Evolutionary conservation across 495 filamentous ascomycete genomes (phyloP), one percentile per base, ranked within the genome.

Genomic region (Podospora conica): DNA sequence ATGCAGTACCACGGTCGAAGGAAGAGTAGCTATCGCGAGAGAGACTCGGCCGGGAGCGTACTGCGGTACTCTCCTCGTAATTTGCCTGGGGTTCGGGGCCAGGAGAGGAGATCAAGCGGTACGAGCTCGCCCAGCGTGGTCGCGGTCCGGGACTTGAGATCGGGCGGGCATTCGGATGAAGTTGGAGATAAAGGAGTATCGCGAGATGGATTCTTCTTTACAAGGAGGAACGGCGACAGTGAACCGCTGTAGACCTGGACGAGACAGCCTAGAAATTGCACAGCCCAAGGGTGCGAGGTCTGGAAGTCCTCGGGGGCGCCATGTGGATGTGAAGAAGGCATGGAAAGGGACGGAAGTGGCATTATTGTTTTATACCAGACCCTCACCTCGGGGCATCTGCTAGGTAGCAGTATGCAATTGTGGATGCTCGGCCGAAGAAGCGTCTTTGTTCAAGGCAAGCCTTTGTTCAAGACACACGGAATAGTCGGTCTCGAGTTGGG

Each of bases 1-100:
- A 6, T 20, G 15, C 31, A 71, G 69, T 72, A 72, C 53, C 70
- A 72, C 53, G 70, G 70, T 9, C 31, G 67, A 56, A 57, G 65
- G 11, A 61, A 33, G 31, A 48, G 29, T 3, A 53, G 20, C 18
- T 29, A 29, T 29, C 58, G 58, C 18, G 15, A 5, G 20, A 59
- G 3, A 24, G 27, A 4, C 8, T 59, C 58, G 12, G 58, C 58
- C 3, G 25, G 25, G 2, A 59, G 9, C 29, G 29, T 25, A 4
- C 6, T 29, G 1, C 58, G 12, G 27, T 25, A 59, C 18, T 20
- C 58, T 5, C 58, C 58, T n/a, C 40, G 40, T 2, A 18, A 8
- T 48, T n/a, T 18, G 40, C 40, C 40, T 3, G 40, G 40, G 40
- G 9, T 8, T n/a, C 40, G n/a, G 18, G 40, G 18, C 40, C 40